Base-by-base conservation (phyloP, 805 yeast species). In the Starmerella vitae region DNA sequence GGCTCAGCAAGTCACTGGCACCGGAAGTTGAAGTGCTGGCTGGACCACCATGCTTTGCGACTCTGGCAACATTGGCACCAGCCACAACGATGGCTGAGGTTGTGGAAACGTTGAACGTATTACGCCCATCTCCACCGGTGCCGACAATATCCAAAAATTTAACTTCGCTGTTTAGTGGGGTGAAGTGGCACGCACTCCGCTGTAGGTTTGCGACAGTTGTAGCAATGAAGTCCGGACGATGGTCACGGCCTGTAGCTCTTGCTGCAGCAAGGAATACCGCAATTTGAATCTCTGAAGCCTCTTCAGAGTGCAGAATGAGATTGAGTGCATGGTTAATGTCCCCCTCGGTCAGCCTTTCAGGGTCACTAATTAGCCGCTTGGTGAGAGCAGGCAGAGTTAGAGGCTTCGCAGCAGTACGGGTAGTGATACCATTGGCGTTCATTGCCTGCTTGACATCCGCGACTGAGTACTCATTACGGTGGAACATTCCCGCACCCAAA, bases 71-170 rank as follows among this genome's bases (percentile, higher is more conserved):
- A 17, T 37, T 36, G 66, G 84, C 78, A 6, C 98, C 99, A 0
- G 97, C 83, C 0, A 85, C 91, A 2, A 91, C 85, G 34, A 91
- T 84, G 1, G 96, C 96, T 1, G 95, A 68, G 2, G 96, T 82
- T 0, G 98, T 91, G 13, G 93, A 79, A 2, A 91, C 98, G 51
- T 91, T 91, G 64, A 91, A 91, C 0, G 99, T 91, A 56, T 91
- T 79, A 55, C 91, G 94, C 2, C 95, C 95, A 56, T 91, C 99
- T 13, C 99, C 99, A 20, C 99, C 99, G 0, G 99, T 91, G 1
- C 99, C 99, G 5, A 91, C 99, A 22, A 91, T 82, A 58, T 91
- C 99, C 5, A 78, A 67, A 49, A 70, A 78, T 0, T 79, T 79
- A 1, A 57, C 59, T 1, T 61, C 42, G n/a, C n/a, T n/a, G 24